Evolutionary conservation across 2,329 filamentous ascomycete genomes (phyloP).

Genomic region (Rhynchosporium secalis): DNA sequence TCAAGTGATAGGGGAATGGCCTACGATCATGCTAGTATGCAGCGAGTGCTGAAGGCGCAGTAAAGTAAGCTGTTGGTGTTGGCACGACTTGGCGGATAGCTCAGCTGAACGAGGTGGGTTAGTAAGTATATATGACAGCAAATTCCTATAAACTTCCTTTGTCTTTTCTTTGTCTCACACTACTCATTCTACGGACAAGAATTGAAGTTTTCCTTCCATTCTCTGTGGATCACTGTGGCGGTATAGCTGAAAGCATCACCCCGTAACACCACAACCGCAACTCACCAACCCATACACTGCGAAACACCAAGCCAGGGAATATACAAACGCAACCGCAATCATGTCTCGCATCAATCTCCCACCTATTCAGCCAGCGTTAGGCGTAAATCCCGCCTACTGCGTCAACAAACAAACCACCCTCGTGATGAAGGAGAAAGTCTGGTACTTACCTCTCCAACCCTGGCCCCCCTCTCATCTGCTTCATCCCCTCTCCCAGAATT

Average conservation of each 20-base stretch:
- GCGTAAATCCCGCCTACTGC: conserved; percentile 32
- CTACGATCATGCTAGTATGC: not conserved
- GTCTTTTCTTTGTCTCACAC: not conserved
- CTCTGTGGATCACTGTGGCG: too few species aligned
- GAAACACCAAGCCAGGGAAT: not conserved
- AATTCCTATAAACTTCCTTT: not conserved
- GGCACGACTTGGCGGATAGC: not conserved
- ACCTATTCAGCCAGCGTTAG: conserved; percentile 29
- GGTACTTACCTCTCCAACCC: conserved; percentile 41
- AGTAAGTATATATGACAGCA: conserved; percentile 3
- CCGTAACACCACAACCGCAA: not conserved
- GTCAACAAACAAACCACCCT: conserved; percentile 45
- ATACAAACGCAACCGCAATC: not conserved
- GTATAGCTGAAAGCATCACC: too few species aligned
- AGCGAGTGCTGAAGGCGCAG: not conserved
- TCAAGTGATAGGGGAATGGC: conserved; percentile 1
- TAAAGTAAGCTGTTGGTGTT: not conserved
- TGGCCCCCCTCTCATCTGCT: not conserved
- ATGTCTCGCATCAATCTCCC: conserved; percentile 25
- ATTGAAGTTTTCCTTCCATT: too few species aligned
- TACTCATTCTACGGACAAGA: not conserved
- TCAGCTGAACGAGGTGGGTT: not conserved
- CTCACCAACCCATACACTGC: not conserved
- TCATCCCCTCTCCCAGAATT: not conserved
- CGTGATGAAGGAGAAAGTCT: conserved; percentile 59